A percentile compares a stretch with the other conserved stretches of the same genome.
These are phyloP conservation scores for Colletotrichum melonis DNA, from an alignment of 2,329 filamentous ascomycete genomes.

Conservation along the genomic window DNA sequence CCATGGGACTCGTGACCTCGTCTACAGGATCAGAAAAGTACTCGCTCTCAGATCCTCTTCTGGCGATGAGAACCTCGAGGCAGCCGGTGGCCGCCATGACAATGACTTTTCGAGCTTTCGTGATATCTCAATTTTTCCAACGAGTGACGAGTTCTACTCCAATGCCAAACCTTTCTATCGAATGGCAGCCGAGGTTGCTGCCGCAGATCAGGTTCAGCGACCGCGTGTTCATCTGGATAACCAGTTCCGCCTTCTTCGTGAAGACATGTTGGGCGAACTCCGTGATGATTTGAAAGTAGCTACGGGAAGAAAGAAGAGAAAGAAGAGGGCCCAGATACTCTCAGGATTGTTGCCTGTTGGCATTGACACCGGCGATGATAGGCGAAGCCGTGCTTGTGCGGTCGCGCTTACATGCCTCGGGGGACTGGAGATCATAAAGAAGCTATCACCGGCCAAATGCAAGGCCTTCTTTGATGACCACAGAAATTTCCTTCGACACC, in stretches of 20 bases:
- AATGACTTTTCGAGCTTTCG: conserved; percentile 75
- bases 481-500: conserved; percentile 65
- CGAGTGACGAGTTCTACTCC: conserved; percentile 71
- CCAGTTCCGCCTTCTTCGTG: conserved; percentile 76
- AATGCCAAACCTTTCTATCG: conserved; percentile 65
- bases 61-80: conserved; percentile 28
- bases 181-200: conserved; percentile 59
- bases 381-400: conserved; percentile 44
- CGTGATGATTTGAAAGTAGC: conserved; percentile 68
- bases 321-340: conserved; percentile 52
- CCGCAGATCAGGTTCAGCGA: conserved; percentile 50
- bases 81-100: conserved; percentile 76
- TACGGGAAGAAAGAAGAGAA: conserved; percentile 58
- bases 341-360: conserved; percentile 49
- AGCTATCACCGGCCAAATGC: conserved; percentile 43
- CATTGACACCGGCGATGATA: conserved; percentile 49
- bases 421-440: conserved; percentile 58
- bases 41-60: conserved; percentile 44
- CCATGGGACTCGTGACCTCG: conserved; percentile 40
- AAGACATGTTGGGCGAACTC: conserved; percentile 77
- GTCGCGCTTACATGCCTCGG: conserved; percentile 53
- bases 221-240: conserved; percentile 71
- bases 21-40: conserved; percentile 52
- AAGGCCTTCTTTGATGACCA: conserved; percentile 60
- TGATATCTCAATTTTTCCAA: conserved; percentile 73